These are phyloP conservation scores for Begonia fuchsioides DNA, from an alignment of 306 rosid genomes.

Conservation along the genomic window DNA sequence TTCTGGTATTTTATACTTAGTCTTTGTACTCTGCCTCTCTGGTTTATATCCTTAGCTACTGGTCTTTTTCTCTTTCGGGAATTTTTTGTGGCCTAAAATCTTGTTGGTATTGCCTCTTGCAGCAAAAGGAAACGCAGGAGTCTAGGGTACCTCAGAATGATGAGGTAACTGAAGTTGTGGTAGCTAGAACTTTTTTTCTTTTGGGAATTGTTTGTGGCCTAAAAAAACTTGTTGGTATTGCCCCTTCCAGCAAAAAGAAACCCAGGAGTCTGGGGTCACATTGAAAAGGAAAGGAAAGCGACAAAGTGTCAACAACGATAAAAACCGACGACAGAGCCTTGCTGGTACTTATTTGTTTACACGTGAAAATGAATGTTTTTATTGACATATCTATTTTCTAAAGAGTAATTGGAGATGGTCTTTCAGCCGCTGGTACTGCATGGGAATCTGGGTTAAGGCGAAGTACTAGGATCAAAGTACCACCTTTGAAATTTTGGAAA, in stretches of 20 bases:
- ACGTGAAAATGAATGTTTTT: constrained; percentile 19
- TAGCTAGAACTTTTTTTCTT: no score
- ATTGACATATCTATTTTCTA: constrained; percentile 9
- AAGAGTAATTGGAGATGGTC: constrained; percentile 2
- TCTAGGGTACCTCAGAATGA: no score
- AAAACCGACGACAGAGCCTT: constrained; percentile 42
- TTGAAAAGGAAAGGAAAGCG: constrained; percentile 15
- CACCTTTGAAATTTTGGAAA: constrained; percentile 88
- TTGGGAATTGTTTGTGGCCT: no score
- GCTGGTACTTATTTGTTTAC: constrained; percentile 32
- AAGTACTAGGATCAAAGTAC: constrained; percentile 67
- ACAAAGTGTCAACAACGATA: constrained; percentile 2
- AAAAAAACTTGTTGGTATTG: background rate
- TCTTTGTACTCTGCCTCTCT: no score
- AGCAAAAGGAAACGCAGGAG: constrained; percentile 8
- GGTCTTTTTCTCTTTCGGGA: no score
- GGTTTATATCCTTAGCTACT: no score
- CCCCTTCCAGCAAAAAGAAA: constrained; percentile 2
- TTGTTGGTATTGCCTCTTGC: background rate
- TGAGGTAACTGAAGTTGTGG: no score
- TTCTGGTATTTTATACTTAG: no score
- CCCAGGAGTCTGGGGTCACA: constrained; percentile 11
- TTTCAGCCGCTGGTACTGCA: constrained; percentile 49
- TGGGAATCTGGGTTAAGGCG: constrained; percentile 59
- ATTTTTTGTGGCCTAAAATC: no score